Evolutionary conservation across 2,329 filamentous ascomycete genomes (phyloP).

Genomic region (Xylariales sp.): DNA sequence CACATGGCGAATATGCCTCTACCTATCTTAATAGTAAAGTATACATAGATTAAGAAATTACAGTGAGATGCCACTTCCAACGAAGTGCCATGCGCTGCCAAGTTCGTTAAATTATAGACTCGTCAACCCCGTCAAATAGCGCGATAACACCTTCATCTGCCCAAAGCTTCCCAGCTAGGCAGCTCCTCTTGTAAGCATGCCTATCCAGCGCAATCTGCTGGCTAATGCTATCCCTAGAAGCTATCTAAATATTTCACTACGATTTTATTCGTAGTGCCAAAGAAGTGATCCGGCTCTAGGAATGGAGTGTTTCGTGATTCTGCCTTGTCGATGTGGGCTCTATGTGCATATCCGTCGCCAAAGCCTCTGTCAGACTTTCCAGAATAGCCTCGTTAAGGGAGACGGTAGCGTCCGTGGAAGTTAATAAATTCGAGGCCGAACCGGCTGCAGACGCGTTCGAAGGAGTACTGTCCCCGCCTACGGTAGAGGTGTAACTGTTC

Average conservation of each 20-base stretch:
- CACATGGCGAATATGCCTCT: slow-evolving; percentile 8
- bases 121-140: not conserved
- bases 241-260: not conserved
- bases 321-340: slow-evolving; percentile 11
- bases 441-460: slow-evolving; percentile 18
- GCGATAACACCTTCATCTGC: slow-evolving; percentile 11
- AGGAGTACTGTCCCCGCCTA: slow-evolving; percentile 6
- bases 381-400: slow-evolving; percentile 46
- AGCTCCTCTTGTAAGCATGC: not conserved
- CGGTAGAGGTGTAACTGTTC: slow-evolving; percentile 15
- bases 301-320: not conserved
- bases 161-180: not conserved
- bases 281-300: not conserved
- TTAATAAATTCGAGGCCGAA: slow-evolving; percentile 3
- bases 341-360: slow-evolving; percentile 46
- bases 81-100: slow-evolving; percentile 6
- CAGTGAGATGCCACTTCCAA: slow-evolving; percentile 5
- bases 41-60: slow-evolving; percentile 14
- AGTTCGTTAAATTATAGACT: slow-evolving; percentile 11
- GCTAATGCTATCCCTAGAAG: not conserved
- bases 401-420: slow-evolving; percentile 31
- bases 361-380: slow-evolving; percentile 49
- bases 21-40: slow-evolving; percentile 21
- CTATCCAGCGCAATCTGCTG: not conserved
- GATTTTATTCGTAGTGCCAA: not conserved